Base-by-base conservation (phyloP, 768 basidiomycete species). In the Coprinellus micaceus region DNA sequence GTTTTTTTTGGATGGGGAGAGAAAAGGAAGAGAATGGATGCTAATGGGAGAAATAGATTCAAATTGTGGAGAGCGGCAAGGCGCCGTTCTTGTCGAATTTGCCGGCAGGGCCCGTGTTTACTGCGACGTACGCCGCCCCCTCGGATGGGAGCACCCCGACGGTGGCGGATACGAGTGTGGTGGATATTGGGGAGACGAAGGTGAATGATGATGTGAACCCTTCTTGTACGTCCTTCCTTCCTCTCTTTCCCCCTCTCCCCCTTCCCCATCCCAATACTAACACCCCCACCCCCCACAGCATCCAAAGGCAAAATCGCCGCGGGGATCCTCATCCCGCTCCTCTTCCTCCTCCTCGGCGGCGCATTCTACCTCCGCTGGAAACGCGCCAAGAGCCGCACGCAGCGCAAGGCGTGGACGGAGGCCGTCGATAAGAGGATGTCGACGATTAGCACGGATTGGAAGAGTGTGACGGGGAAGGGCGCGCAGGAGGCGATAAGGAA, bases 361-460 rank as follows among this genome's bases (percentile, higher is more conserved):
- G 74, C 67, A 11, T 63, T 72, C 0, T 89, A 82, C 69, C 66
- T 92, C 73, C 80, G 70, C 64, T 70, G 73, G 56, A 80, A 69
- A 50, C 82, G 90, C 57, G 63, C 69, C 28, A 78, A 70, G 59
- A 74, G 76, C 49, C 72, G 71, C 54, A 74, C 79, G 26, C 77
- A 86, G 66, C 76, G 81, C 64, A 78, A 73, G 67, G 76, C 76
- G 21, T 93, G 82, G 77, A 83, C 79, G 39, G 78, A 84, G 66
- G 80, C 75, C 10, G 69, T 93, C 67, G 90, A 93, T 73, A 84
- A 83, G 68, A 86, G 90, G 68, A 91, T 93, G 90, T 86, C 84
- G 2, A 88, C 86, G 48, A 89, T 91, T 61, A 85, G 84, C 5
- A 72, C 78, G 19, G 87, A 91, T 64, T 92, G 90, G 90, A 86